phyloP scores from a whole-genome alignment of 2,329 filamentous ascomycete species.

The Aspergillus caelatus region DNA sequence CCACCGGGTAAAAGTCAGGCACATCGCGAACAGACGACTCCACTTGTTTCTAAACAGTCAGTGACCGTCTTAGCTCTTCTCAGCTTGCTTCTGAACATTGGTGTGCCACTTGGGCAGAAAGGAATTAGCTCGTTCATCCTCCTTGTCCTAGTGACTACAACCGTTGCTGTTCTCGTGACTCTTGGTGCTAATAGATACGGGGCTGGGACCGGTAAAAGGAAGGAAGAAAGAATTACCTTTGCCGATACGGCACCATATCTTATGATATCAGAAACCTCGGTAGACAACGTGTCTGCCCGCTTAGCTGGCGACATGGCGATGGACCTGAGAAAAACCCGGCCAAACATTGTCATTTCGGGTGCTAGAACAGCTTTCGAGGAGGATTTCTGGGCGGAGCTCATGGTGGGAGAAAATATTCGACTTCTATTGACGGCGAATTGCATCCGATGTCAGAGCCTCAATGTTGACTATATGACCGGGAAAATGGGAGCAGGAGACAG shows the following conservation, averaged over 20 bases:
- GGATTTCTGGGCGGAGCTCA: slow-evolving; percentile 71
- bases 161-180: slow-evolving; percentile 11
- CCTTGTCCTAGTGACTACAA: slow-evolving; percentile 8
- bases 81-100: slow-evolving; percentile 15
- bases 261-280: slow-evolving; percentile 69
- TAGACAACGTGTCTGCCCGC: slow-evolving; percentile 65
- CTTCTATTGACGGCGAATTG: slow-evolving; percentile 71
- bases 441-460: slow-evolving; percentile 68
- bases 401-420: slow-evolving; percentile 40
- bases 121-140: not conserved
- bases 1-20: slow-evolving; percentile 46
- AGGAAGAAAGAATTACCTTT: slow-evolving; percentile 33
- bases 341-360: slow-evolving; percentile 70
- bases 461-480: slow-evolving; percentile 71
- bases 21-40: slow-evolving; percentile 16
- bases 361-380: slow-evolving; percentile 64
- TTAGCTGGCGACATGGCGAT: slow-evolving; percentile 55
- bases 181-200: not conserved
- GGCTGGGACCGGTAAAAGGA: slow-evolving; percentile 1
- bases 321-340: slow-evolving; percentile 71
- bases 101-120: not conserved
- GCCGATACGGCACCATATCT: slow-evolving; percentile 62
- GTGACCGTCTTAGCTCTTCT: slow-evolving; percentile 5
- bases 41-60: slow-evolving; percentile 6
- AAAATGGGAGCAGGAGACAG: slow-evolving; percentile 58